A percentile compares a stretch with the other conserved stretches of the same genome.
These are phyloP conservation scores for Sphaerulina vaccinii DNA, from an alignment of 2,329 filamentous ascomycete genomes.

Conservation along the genomic window DNA sequence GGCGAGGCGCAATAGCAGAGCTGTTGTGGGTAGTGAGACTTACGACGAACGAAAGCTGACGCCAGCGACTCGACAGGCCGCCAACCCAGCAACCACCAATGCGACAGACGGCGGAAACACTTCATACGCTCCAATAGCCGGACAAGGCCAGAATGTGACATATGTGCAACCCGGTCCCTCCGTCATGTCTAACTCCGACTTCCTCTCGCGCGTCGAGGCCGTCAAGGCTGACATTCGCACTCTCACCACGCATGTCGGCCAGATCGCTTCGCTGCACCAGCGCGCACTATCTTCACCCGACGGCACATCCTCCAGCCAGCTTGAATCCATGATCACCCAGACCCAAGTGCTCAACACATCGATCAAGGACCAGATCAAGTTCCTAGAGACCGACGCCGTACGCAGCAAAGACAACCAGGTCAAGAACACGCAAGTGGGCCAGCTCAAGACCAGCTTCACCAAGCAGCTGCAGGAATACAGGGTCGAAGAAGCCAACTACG, in stretches of 20 bases:
- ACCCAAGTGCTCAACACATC: slow-evolving; percentile 71
- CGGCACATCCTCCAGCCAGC: slow-evolving; percentile 50
- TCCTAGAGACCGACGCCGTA: slow-evolving; percentile 67
- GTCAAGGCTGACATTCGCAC: slow-evolving; percentile 67
- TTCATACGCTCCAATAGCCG: slow-evolving; percentile 35
- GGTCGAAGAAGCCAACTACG: slow-evolving; percentile 69
- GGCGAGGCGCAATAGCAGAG: neutral
- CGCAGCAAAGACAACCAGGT: slow-evolving; percentile 63
- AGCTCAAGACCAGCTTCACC: slow-evolving; percentile 70
- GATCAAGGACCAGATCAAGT: slow-evolving; percentile 77
- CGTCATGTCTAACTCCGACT: slow-evolving; percentile 63
- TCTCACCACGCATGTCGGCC: slow-evolving; percentile 64
- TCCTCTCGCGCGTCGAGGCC: slow-evolving; percentile 64
- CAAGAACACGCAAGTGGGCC: slow-evolving; percentile 68
- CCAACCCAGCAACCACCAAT: slow-evolving; percentile 4
- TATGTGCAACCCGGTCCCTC: slow-evolving; percentile 45
- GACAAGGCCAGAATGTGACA: slow-evolving; percentile 48
- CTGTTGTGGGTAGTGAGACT: neutral
- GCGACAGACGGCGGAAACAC: slow-evolving; percentile 3
- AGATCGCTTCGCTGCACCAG: slow-evolving; percentile 70
- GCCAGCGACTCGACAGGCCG: neutral
- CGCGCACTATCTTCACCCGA: slow-evolving; percentile 68
- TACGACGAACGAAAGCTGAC: slow-evolving; percentile 4
- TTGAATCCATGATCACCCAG: slow-evolving; percentile 66
- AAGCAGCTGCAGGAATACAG: slow-evolving; percentile 69